Conservation (phyloP, 2,329 filamentous ascomycete genomes). For the Emydomyces testavorans region DNA sequence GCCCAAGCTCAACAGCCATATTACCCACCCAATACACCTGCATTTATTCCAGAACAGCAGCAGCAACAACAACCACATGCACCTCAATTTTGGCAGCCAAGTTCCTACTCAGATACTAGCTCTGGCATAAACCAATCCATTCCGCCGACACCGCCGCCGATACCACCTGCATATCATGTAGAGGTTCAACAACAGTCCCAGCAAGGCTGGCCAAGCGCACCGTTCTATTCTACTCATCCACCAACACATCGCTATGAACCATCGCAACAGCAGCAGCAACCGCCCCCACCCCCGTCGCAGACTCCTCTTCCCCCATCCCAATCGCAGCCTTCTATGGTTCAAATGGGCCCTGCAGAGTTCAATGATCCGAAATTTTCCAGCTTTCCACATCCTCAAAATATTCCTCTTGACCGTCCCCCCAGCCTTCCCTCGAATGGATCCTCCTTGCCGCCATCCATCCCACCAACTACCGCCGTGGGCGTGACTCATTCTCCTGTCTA, state of each 20-base stretch:
- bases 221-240: slow-evolving; percentile 21
- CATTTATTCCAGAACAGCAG: slow-evolving; percentile 10
- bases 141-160: slow-evolving; percentile 33
- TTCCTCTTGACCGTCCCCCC: slow-evolving; percentile 4
- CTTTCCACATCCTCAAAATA: neutral
- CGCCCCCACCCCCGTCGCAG: neutral
- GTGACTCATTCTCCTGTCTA: slow-evolving; percentile 9
- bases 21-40: slow-evolving; percentile 13
- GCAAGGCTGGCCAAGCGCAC: slow-evolving; percentile 13
- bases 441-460: slow-evolving; percentile 13
- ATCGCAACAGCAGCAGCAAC: slow-evolving; percentile 13
- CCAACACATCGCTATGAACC: slow-evolving; percentile 26
- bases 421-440: slow-evolving; percentile 13
- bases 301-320: neutral
- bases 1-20: slow-evolving; percentile 13
- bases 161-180: slow-evolving; percentile 31
- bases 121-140: slow-evolving; percentile 18
- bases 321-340: slow-evolving; percentile 5
- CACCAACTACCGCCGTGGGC: slow-evolving; percentile 4
- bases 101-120: slow-evolving; percentile 20
- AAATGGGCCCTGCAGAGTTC: neutral
- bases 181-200: slow-evolving; percentile 21
- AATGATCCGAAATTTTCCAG: neutral
- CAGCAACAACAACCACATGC: slow-evolving; percentile 14
- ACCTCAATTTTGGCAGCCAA: slow-evolving; percentile 19